Base-by-base conservation (phyloP, 202 grass and related monocot species). In the Alloteropsis angusta region DNA sequence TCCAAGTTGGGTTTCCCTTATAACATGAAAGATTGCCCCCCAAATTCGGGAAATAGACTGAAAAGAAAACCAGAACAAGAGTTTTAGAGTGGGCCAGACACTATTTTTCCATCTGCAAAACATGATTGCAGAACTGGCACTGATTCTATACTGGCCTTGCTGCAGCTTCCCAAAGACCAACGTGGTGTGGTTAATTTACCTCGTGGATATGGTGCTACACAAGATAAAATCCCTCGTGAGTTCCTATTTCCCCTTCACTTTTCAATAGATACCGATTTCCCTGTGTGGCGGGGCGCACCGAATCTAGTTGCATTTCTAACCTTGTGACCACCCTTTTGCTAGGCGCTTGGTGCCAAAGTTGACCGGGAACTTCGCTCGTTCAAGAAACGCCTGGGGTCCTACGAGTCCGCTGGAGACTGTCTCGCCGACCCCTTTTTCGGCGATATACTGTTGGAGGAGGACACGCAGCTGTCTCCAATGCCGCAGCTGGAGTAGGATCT, bases 111-210 rank as follows among this genome's bases (percentile, higher is more conserved):
- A 47, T 50, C 28, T 41, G 42, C 1, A 80, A 60, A 60, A 52
- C 34, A 42, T 42, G n/a, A 35, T 66, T 60, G 7, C 30, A 17
- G 15, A 49, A 26, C 22, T 41, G 32, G 11, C 26, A 3, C 36
- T 69, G 47, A 65, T 64, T 61, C 18, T 76, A 14, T 23, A 30
- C 46, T 39, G 74, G 35, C 59, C n/a, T 43, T 22, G 15, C 54
- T 86, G 71, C 89, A 98, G 95, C 80, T 94, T 90, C 60, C 95
- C 89, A 18, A 83, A 92, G 87, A 98, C 91, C 41, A 98, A 98
- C 64, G 89, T 92, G 7, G 85, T 82, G n/a, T 98, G 95, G 95
- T 55, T 98, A 80, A 69, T 94, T 25, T 98, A 98, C 82, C 89
- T 98, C 18, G 89, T 98, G 2, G 91, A 98, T 54, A 87, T 92